Conservation (phyloP, 441 rosid species). For the Mallotus repandus region DNA sequence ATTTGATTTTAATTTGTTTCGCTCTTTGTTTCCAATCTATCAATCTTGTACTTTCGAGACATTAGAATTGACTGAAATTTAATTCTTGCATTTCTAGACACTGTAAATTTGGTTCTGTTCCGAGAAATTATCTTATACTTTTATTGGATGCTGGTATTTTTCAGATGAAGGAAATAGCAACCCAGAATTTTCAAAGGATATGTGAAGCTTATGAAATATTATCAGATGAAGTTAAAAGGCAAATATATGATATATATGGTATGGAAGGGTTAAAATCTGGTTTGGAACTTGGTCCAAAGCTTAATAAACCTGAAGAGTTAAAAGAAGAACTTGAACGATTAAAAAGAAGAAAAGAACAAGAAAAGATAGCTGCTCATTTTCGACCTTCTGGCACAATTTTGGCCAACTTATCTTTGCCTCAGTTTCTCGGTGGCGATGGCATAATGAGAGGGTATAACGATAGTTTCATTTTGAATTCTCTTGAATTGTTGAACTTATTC, state of each 20-base stretch:
- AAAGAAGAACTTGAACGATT: conserved; percentile 82
- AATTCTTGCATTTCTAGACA: background rate
- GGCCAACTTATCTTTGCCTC: conserved; percentile 68
- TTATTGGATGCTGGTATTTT: conserved; percentile 13
- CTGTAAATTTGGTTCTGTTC: background rate
- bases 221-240: conserved; percentile 77
- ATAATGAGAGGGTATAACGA: conserved; percentile 72
- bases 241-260: conserved; percentile 85
- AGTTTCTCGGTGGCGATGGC: conserved; percentile 73
- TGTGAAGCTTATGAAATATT: conserved; percentile 88
- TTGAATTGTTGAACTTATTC: background rate
- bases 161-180: conserved; percentile 91
- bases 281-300: conserved; percentile 83
- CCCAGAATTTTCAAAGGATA: conserved; percentile 82
- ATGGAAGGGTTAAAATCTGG: conserved; percentile 91
- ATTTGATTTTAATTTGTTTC: too few relatives aligned
- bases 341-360: conserved; percentile 59
- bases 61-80: background rate
- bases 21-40: background rate
- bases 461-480: background rate
- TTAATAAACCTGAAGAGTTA: conserved; percentile 74
- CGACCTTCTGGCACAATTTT: conserved; percentile 65
- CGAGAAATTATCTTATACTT: background rate
- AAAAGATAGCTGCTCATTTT: conserved; percentile 60
- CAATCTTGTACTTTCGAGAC: background rate